phyloP scores from a whole-genome alignment of 1,284 basidiomycete species.

The Leccinum griseonigrum region DNA sequence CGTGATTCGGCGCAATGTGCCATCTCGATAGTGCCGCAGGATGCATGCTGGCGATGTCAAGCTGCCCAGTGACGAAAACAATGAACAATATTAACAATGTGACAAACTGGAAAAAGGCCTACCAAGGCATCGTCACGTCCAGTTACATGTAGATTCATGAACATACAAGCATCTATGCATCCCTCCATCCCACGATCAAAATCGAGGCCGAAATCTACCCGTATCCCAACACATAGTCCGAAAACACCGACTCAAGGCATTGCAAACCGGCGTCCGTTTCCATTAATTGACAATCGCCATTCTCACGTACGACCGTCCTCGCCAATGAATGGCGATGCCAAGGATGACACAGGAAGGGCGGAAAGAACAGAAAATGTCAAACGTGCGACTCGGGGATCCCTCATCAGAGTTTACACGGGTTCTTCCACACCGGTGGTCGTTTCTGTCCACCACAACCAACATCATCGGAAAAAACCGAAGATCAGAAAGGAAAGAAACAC shows the following conservation, averaged over 20 bases:
- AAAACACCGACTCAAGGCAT: not conserved
- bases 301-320: not conserved
- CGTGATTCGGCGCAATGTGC: not conserved
- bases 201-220: not conserved
- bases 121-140: not conserved
- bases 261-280: not conserved
- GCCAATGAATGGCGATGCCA: slow-evolving; percentile 4
- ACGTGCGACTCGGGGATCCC: not conserved
- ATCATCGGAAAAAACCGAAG: slow-evolving; percentile 19
- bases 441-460: slow-evolving; percentile 38
- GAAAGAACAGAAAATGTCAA: not conserved
- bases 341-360: not conserved
- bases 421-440: slow-evolving; percentile 57
- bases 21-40: not conserved
- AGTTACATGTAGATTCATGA: not conserved
- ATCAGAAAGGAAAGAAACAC: slow-evolving; percentile 21
- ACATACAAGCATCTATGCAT: not conserved
- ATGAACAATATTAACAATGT: not conserved
- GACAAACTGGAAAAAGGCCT: not conserved
- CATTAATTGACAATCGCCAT: not conserved
- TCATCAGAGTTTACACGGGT: slow-evolving; percentile 56
- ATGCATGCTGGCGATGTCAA: not conserved
- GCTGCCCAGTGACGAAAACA: too few relatives aligned
- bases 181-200: not conserved
- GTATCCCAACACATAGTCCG: not conserved